Base-by-base conservation (phyloP, 306 rosid genomes). In the Quercus suber region DNA sequence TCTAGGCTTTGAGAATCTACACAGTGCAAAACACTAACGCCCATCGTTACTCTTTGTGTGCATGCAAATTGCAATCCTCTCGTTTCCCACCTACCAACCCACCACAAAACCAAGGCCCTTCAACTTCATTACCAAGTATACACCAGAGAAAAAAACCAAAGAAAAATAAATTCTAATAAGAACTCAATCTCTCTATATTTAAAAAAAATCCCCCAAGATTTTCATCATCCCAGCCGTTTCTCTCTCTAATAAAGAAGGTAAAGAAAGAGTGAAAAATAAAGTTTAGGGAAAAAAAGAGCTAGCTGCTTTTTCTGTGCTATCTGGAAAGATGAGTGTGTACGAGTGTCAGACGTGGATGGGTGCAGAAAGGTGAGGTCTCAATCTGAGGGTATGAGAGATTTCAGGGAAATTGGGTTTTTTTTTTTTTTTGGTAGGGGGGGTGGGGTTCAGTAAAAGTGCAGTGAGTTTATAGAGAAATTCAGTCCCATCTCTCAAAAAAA, bases 1-100 rank as follows among this genome's bases (percentile, higher is more conserved):
- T 49, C 33, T 67, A 55, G 67, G n/a, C 59, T 53, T 80, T 37
- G 78, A 85, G 79, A 87, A 84, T 82, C 82, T 81, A 37, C 28
- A 77, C 69, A 41, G 56, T 80, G 60, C 74, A 85, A 85, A 84
- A 49, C 79, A 88, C 83, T 20, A 51, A 81, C 80, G 87, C 90
- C 82, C 72, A 77, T 60, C 28, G 31, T 77, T 79, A 70, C 79
- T 49, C 17, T 58, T 8, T 68, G 74, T 76, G 33, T 79, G 82
- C 88, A 84, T 82, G 84, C 45, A 41, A 41, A 41, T 41, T 41
- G 45, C 73, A 67, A 64, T 63, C 69, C n/a, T 69, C 73, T 63
- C 68, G 64, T 79, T 83, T 83, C 27, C 75, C 72, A 80, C 80
- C 75, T 10, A 80, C 76, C 86, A 69, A 69, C 74, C 78, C 64